These are phyloP conservation scores for Tolypocladium tropicale DNA, from an alignment of 2,329 filamentous ascomycete species.

Conservation along the genomic window DNA sequence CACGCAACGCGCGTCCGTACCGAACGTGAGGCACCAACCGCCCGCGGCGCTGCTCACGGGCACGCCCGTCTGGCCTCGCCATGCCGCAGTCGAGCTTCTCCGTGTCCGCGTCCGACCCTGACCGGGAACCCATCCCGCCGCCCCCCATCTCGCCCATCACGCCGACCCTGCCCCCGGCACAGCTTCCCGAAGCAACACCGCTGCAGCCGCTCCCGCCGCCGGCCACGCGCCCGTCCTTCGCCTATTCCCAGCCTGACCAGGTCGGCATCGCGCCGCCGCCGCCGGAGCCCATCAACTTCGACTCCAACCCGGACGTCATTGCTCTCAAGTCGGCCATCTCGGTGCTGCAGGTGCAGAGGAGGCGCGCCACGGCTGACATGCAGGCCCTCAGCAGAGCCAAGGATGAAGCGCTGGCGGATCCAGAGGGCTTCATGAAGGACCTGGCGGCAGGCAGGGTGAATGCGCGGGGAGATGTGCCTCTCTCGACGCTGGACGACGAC, in stretches of 20 bases:
- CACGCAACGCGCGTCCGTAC: background rate
- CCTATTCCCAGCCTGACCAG: slow-evolving; percentile 34
- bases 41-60: background rate
- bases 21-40: background rate
- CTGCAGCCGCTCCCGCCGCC: slow-evolving; percentile 8
- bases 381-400: slow-evolving; percentile 59
- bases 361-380: slow-evolving; percentile 68
- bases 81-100: slow-evolving; percentile 23
- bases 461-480: background rate
- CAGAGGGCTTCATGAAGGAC: slow-evolving; percentile 61
- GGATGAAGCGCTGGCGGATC: slow-evolving; percentile 57
- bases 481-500: slow-evolving; percentile 6
- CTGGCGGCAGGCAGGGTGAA: slow-evolving; percentile 52
- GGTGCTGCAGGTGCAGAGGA: slow-evolving; percentile 76
- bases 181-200: slow-evolving; percentile 13
- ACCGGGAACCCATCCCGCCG: slow-evolving; percentile 31
- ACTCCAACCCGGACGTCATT: slow-evolving; percentile 72
- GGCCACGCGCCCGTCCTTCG: slow-evolving; percentile 22
- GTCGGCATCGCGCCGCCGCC: slow-evolving; percentile 33
- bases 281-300: slow-evolving; percentile 45
- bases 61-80: slow-evolving; percentile 1
- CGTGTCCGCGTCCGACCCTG: slow-evolving; percentile 14
- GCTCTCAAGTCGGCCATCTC: slow-evolving; percentile 78
- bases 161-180: slow-evolving; percentile 32
- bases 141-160: slow-evolving; percentile 47